phyloP scores from a whole-genome alignment of 768 basidiomycete species.

The Coprinopsis strossmayeri region DNA sequence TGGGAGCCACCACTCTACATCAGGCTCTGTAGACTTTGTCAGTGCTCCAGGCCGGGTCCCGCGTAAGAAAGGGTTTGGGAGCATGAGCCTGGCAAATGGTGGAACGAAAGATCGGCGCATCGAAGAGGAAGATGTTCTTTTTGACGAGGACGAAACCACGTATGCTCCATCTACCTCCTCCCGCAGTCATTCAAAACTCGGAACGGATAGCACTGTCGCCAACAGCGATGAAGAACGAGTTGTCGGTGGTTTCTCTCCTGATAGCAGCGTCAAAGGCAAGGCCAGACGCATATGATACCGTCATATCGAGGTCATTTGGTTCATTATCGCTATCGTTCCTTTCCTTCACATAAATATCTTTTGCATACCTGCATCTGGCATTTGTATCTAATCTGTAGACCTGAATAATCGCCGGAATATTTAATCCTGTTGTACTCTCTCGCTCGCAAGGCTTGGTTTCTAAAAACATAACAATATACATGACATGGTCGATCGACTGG shows the following conservation, averaged over 20 bases:
- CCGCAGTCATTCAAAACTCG: slow-evolving; percentile 34
- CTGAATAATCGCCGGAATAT: no score
- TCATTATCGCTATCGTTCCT: background rate
- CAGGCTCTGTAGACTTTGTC: slow-evolving; percentile 61
- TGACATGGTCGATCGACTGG: no score
- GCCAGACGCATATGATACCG: background rate
- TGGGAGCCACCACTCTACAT: slow-evolving; percentile 29
- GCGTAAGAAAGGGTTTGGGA: slow-evolving; percentile 22
- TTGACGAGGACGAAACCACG: slow-evolving; percentile 53
- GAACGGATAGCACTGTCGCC: slow-evolving; percentile 34
- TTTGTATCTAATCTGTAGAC: no score
- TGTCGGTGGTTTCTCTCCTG: background rate
- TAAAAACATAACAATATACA: no score
- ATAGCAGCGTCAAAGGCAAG: background rate
- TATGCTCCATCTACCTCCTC: slow-evolving; percentile 37
- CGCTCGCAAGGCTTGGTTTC: no score
- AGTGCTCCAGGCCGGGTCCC: slow-evolving; percentile 40
- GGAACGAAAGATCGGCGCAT: slow-evolving; percentile 25
- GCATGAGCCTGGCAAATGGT: slow-evolving; percentile 13
- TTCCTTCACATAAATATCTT: background rate
- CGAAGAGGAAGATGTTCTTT: slow-evolving; percentile 51
- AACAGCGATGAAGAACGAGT: slow-evolving; percentile 34
- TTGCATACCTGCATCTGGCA: no score
- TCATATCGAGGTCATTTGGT: background rate
- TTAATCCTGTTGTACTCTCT: no score